Conservation (phyloP, 1,284 basidiomycete species). For the Tilletia indica region DNA sequence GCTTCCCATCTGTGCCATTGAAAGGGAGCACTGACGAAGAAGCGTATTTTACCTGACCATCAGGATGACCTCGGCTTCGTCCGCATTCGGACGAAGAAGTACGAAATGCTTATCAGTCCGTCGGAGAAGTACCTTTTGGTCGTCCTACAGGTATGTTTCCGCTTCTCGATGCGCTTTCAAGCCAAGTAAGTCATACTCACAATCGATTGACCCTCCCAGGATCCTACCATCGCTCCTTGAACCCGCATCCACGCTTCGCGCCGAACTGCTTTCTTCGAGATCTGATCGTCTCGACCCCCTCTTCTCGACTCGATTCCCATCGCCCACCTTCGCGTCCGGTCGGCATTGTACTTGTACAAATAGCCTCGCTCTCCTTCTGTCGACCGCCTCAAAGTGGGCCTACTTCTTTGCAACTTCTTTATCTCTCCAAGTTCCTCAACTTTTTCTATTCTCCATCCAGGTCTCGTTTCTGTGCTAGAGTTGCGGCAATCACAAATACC, state of each 20-base stretch:
- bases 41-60: not conserved
- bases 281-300: not conserved
- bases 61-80: constrained; percentile 48
- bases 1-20: no score
- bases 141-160: constrained; percentile 43
- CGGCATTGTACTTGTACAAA: not conserved
- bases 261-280: not conserved
- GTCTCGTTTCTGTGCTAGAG: no score
- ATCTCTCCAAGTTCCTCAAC: no score
- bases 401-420: not conserved
- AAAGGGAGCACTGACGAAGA: no score
- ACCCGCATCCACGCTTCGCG: not conserved
- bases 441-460: not conserved
- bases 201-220: not conserved
- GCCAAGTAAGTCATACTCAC: not conserved
- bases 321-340: no score
- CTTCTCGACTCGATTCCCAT: not conserved
- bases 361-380: no score
- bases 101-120: constrained; percentile 53
- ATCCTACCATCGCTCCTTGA: constrained; percentile 15
- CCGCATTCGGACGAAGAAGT: constrained; percentile 45
- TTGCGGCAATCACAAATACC: no score
- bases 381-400: not conserved
- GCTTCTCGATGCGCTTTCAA: not conserved
- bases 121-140: constrained; percentile 51